phyloP scores from a whole-genome alignment of 371 early-diverging fungal species.

The Mortierella sp. region DNA sequence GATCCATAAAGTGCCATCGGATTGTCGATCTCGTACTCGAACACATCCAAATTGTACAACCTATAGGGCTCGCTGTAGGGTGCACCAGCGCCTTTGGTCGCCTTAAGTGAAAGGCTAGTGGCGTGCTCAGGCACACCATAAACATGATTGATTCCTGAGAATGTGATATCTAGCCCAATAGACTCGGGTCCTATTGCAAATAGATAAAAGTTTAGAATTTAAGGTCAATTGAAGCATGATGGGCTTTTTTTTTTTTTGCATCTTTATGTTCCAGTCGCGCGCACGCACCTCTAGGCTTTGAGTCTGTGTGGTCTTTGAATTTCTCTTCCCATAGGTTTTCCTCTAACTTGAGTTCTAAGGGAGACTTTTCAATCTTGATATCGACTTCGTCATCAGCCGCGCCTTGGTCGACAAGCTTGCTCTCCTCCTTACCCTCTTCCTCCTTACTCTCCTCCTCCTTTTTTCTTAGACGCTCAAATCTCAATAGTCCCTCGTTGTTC shows the following conservation, averaged over 20 bases:
- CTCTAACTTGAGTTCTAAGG: slow-evolving; percentile 48
- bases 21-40: slow-evolving; percentile 94
- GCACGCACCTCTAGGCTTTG: slow-evolving; percentile 86
- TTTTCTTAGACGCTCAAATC: slow-evolving; percentile 85
- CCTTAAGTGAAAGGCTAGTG: slow-evolving; percentile 82
- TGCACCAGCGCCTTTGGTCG: slow-evolving; percentile 83
- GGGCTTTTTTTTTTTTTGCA: too few species aligned
- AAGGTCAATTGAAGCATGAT: background rate
- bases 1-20: slow-evolving; percentile 97
- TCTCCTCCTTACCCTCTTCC: slow-evolving; percentile 56
- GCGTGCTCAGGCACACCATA: slow-evolving; percentile 98
- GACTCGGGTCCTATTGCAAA: slow-evolving; percentile 83
- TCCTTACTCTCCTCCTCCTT: slow-evolving; percentile 51
- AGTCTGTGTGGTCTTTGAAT: slow-evolving; percentile 89
- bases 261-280: background rate
- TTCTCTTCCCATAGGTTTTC: slow-evolving; percentile 91
- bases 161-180: slow-evolving; percentile 93
- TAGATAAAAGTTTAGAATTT: background rate
- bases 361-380: slow-evolving; percentile 59
- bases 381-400: slow-evolving; percentile 15
- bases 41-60: slow-evolving; percentile 98
- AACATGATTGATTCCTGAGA: slow-evolving; percentile 86
- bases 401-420: slow-evolving; percentile 51
- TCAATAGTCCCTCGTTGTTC: slow-evolving; percentile 87
- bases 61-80: slow-evolving; percentile 94